phyloP scores from a whole-genome alignment of 768 basidiomycete genomes.

The Phlebiopsis gigantea region DNA sequence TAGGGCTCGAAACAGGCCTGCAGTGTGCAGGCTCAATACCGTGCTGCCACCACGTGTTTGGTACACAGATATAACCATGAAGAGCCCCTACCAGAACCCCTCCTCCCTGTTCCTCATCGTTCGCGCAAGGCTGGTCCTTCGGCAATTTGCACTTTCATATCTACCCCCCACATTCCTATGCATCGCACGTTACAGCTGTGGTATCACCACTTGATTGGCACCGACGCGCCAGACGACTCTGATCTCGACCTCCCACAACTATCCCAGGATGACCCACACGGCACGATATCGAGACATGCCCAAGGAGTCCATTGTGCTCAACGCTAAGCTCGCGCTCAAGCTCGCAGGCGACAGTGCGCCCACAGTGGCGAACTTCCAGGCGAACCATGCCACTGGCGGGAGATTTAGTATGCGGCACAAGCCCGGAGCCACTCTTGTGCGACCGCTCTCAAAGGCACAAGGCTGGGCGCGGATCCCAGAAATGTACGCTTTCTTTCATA shows the following conservation, averaged over 20 bases:
- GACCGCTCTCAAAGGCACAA: background rate
- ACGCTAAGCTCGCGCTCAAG: constrained; percentile 6
- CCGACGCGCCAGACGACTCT: constrained; percentile 4
- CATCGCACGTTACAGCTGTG: background rate
- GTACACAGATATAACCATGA: background rate
- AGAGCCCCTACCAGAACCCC: background rate
- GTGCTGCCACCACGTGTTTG: background rate
- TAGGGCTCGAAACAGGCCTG: background rate
- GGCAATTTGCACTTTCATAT: background rate
- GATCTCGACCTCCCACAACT: background rate
- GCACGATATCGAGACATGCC: background rate
- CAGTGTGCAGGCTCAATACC: background rate
- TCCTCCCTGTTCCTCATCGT: background rate
- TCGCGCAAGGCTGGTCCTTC: constrained; percentile 7
- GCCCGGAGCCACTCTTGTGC: background rate
- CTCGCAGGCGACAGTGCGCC: background rate
- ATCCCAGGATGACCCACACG: background rate
- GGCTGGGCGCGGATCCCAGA: constrained; percentile 4
- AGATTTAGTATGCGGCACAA: background rate
- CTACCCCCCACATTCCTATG: background rate
- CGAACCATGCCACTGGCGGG: background rate
- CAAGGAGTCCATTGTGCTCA: constrained; percentile 2
- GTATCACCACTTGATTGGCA: background rate
- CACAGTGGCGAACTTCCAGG: background rate
- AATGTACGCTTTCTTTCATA: background rate